phyloP scores from a whole-genome alignment of 306 rosid genomes.

The Gleditsia sinensis region DNA sequence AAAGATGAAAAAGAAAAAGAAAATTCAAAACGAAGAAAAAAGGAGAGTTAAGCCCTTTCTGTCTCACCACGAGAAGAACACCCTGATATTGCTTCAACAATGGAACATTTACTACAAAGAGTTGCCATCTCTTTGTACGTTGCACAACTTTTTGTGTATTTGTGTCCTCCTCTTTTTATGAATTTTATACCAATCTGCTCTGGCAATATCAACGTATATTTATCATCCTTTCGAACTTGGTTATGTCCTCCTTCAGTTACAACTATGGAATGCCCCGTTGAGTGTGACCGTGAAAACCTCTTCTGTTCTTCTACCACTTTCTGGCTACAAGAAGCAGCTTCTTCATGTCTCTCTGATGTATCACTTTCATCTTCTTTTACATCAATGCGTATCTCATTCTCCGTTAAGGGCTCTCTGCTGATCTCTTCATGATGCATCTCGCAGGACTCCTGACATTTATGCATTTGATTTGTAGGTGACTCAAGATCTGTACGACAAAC shows the following conservation, averaged over 20 bases:
- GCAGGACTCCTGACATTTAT: slow-evolving; percentile 13
- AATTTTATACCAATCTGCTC: slow-evolving; percentile 41
- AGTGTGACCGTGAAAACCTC: slow-evolving; percentile 54
- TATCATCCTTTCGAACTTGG: slow-evolving; percentile 18
- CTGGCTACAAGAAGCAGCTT: not conserved
- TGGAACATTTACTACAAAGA: slow-evolving; percentile 42
- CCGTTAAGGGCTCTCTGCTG: not conserved
- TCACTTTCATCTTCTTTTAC: slow-evolving; percentile 27
- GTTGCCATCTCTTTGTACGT: slow-evolving; percentile 44
- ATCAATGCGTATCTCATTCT: slow-evolving; percentile 43
- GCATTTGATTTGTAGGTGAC: not conserved
- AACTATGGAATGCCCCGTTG: slow-evolving; percentile 79
- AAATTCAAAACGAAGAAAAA: too few species aligned
- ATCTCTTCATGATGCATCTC: not conserved
- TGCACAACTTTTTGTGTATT: slow-evolving; percentile 46
- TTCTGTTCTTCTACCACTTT: not conserved
- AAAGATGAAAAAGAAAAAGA: not conserved
- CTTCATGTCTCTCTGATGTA: slow-evolving; percentile 1
- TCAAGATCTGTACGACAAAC: slow-evolving; percentile 73
- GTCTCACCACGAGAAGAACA: not conserved
- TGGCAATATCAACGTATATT: slow-evolving; percentile 57
- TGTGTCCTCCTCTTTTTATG: slow-evolving; percentile 53
- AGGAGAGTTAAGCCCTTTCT: slow-evolving; percentile 8
- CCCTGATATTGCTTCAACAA: slow-evolving; percentile 25
- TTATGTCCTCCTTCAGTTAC: not conserved